Base-by-base conservation (phyloP, 2,329 filamentous ascomycete genomes). In the Sporothrix inflata region DNA sequence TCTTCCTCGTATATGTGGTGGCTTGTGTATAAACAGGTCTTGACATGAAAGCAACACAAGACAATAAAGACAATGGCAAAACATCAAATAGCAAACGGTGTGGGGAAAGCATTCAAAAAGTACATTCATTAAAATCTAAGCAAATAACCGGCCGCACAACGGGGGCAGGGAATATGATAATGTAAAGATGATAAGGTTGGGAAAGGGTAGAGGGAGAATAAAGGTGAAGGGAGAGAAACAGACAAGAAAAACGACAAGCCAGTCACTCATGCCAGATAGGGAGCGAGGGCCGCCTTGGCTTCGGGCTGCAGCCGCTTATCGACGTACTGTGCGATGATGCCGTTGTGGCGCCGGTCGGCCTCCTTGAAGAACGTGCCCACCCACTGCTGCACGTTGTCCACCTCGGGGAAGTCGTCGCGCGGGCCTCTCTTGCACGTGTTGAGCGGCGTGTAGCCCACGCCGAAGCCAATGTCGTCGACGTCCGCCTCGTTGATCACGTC, bases 381-480 rank as follows among this genome's bases (percentile, higher is more conserved):
- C 95, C 95, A 99, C 80, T 91, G 92, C 70, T 94, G 84, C 73
- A 94, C 92, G 71, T 94, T 91, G 5, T 89, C 87, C 16, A 97
- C 90, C 74, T 98, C 92, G 0, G 94, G 92, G 85, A 94, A 98
- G 24, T 94, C 92, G 79, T 98, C 96, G 69, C 86, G 87, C 1
- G 88, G 83, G 4, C 89, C 84, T 73, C 90, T 90, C 80, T 91
- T 93, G 84, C 95, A 96, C 0, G 95, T 98, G 83, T 95, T 97
- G 74, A 99, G 87, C 42, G 93, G 91, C 0, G 96, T 98, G 82
- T 97, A 99, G 9, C 94, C 95, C 75, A 98, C 90, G 34, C 96
- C 96, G 78, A 99, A 99, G 38, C 93, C 91, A 76, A 98, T 90
- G 80, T 99, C 96, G 77, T 99, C 96, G 34, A 97, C 92, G 78